These are phyloP conservation scores for Candida pseudoviswanathii DNA, from an alignment of 1,139 yeast genomes.

Conservation along the genomic window DNA sequence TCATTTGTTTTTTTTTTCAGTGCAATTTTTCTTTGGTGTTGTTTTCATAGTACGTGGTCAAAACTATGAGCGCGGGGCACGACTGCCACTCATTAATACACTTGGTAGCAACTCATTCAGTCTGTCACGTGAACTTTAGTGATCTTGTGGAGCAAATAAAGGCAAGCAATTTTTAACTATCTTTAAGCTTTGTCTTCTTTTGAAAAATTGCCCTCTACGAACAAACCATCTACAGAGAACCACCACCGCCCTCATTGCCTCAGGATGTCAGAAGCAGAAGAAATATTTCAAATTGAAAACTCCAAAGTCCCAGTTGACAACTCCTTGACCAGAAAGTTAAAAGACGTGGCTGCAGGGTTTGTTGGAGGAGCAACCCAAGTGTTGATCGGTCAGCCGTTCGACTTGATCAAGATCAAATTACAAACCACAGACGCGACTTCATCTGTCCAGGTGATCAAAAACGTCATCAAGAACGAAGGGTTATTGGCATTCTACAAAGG, in stretches of 20 bases:
- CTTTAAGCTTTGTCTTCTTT: neutral
- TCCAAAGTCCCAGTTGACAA: slow-evolving; percentile 38
- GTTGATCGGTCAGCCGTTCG: slow-evolving; percentile 75
- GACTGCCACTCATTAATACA: neutral
- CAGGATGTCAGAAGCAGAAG: slow-evolving; percentile 12
- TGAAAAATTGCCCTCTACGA: neutral
- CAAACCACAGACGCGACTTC: slow-evolving; percentile 50
- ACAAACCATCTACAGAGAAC: neutral
- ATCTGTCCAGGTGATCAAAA: slow-evolving; percentile 52
- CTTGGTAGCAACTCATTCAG: neutral
- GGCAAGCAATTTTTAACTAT: neutral
- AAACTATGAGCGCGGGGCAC: neutral
- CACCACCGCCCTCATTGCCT: neutral
- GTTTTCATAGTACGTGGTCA: slow-evolving; percentile 8
- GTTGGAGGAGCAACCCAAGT: slow-evolving; percentile 68
- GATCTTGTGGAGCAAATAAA: slow-evolving; percentile 1
- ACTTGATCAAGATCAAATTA: slow-evolving; percentile 64
- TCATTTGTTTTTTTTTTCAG: neutral
- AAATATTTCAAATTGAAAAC: slow-evolving; percentile 5
- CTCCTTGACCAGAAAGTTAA: slow-evolving; percentile 56
- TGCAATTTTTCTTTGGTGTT: neutral
- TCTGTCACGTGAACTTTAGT: neutral
- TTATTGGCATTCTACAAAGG: slow-evolving; percentile 61
- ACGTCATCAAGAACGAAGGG: slow-evolving; percentile 63
- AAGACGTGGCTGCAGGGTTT: slow-evolving; percentile 59